A percentile compares a stretch with the other conserved stretches of the same genome.
Conservation (phyloP, 306 rosid genomes). For the Albizia julibrissin region DNA sequence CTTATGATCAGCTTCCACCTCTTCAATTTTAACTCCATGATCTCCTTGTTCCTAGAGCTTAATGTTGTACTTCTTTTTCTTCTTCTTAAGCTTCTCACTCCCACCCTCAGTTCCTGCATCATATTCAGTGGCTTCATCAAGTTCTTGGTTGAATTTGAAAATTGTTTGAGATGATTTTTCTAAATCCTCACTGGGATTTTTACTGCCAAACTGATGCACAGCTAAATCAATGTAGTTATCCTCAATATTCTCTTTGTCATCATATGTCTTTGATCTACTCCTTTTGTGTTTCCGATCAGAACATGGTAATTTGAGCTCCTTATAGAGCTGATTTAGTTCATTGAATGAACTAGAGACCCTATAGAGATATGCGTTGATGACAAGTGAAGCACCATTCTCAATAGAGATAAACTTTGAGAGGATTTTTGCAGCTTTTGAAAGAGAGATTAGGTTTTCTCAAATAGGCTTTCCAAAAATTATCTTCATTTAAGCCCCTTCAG, state of each 20-base stretch:
- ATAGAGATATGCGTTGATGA: constrained; percentile 15
- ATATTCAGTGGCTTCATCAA: neutral
- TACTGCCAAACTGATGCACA: neutral
- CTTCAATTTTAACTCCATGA: constrained; percentile 7
- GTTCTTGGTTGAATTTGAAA: neutral
- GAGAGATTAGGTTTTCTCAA: constrained; percentile 12
- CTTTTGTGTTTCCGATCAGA: constrained; percentile 20
- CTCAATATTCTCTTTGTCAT: neutral
- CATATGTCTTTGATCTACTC: neutral
- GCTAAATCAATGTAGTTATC: no score
- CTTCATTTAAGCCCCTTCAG: constrained; percentile 17
- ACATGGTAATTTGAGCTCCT: constrained; percentile 10
- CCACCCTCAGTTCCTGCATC: neutral
- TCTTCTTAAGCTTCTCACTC: neutral
- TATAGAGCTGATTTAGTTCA: constrained; percentile 25
- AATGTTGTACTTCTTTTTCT: neutral
- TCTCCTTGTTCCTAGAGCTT: neutral
- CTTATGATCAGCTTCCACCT: constrained; percentile 7
- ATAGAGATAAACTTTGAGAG: constrained; percentile 19
- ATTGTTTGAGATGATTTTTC: neutral
- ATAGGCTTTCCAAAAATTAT: constrained; percentile 4
- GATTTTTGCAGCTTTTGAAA: constrained; percentile 32
- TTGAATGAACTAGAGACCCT: neutral
- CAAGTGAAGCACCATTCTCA: constrained; percentile 36
- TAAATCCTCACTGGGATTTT: neutral